phyloP scores from a whole-genome alignment of 208 protist species.

The Leptomonas seymouri region DNA sequence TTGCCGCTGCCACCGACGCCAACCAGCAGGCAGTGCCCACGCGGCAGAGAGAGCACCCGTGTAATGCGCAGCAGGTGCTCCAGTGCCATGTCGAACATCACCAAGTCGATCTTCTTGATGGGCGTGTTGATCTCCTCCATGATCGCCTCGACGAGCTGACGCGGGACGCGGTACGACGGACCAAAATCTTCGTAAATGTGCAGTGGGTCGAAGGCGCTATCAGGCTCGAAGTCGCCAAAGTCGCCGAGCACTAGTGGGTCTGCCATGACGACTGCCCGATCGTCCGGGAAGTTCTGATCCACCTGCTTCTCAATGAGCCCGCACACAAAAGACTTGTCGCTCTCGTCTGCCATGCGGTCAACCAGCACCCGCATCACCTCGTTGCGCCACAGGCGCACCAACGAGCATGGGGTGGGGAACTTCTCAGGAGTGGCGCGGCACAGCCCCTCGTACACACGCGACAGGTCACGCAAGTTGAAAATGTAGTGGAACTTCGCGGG shows the following conservation, averaged over 20 bases:
- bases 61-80: constrained; percentile 97
- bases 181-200: constrained; percentile 95
- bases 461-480: constrained; percentile 99
- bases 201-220: constrained; percentile 66
- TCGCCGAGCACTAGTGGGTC: constrained; percentile 97
- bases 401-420: constrained; percentile 55
- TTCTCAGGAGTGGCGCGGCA: constrained; percentile 94
- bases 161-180: constrained; percentile 73
- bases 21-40: constrained; percentile 97
- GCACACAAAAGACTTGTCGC: constrained; percentile 93
- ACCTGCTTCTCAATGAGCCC: constrained; percentile 83
- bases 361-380: constrained; percentile 97
- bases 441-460: constrained; percentile 98
- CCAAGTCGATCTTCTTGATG: constrained; percentile 95
- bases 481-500: constrained; percentile 99
- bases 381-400: constrained; percentile 98
- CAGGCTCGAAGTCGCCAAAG: constrained; percentile 94
- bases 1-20: constrained; percentile 98
- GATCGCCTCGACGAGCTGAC: constrained; percentile 91
- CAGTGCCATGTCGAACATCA: constrained; percentile 99
- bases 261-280: constrained; percentile 56
- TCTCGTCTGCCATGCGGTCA: constrained; percentile 95
- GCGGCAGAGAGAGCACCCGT: constrained; percentile 95
- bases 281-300: constrained; percentile 65
- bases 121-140: constrained; percentile 95